Evolutionary conservation across 2,329 filamentous ascomycete genomes (phyloP).

Genomic region (Aspergillus cejpii): DNA sequence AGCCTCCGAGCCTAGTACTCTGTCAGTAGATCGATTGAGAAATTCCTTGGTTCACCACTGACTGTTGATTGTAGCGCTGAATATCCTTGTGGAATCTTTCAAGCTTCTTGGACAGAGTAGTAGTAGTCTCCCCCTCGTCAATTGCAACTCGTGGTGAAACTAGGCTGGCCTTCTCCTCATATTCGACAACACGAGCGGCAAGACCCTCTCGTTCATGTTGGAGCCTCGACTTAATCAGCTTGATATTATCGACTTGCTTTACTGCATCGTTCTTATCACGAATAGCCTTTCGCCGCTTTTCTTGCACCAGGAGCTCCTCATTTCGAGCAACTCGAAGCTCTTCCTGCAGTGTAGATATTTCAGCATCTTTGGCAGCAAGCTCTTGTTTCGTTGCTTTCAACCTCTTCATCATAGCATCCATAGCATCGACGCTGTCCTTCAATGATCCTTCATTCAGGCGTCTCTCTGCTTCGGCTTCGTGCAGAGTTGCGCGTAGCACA

Average conservation of each 20-base stretch:
- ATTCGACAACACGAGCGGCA: constrained; percentile 47
- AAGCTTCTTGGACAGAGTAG: constrained; percentile 45
- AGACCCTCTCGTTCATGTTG: constrained; percentile 47
- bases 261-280: constrained; percentile 57
- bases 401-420: constrained; percentile 38
- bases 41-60: constrained; percentile 15
- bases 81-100: constrained; percentile 54
- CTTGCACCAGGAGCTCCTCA: constrained; percentile 47
- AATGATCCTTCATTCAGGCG: constrained; percentile 41
- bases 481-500: constrained; percentile 52
- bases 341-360: constrained; percentile 33
- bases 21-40: constrained; percentile 20
- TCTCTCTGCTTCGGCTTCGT: constrained; percentile 49
- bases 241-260: constrained; percentile 46
- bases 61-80: constrained; percentile 49
- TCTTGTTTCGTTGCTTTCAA: constrained; percentile 35
- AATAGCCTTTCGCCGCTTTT: constrained; percentile 50
- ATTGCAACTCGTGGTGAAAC: constrained; percentile 56
- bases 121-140: constrained; percentile 56
- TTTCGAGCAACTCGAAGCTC: constrained; percentile 52
- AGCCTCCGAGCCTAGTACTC: constrained; percentile 49
- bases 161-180: constrained; percentile 49
- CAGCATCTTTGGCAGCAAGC: constrained; percentile 27
- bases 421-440: constrained; percentile 44
- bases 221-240: constrained; percentile 42